Evolutionary conservation across 129 eudicot species (phyloP).

Genomic region (Flaveria trinervia): DNA sequence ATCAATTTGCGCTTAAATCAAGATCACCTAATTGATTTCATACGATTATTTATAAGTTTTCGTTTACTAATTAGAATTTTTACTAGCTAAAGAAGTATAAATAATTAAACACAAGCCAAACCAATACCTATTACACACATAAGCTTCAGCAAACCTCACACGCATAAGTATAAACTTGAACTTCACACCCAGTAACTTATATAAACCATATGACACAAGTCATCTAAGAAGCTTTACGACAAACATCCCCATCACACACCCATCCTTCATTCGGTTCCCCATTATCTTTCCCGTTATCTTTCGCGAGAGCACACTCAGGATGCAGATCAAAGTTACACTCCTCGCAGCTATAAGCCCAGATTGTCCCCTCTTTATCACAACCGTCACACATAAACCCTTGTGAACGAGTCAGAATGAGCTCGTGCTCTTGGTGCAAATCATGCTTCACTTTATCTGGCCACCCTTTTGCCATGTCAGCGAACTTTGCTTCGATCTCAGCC

Average conservation of each 20-base stretch:
- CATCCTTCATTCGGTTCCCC: constrained; percentile 50
- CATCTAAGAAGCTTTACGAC: constrained; percentile 42
- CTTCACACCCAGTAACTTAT: not conserved
- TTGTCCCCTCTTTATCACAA: constrained; percentile 56
- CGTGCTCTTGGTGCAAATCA: constrained; percentile 60
- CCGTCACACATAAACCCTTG: constrained; percentile 52
- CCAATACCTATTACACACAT: not conserved
- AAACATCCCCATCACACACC: constrained; percentile 80
- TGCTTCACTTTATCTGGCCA: constrained; percentile 73
- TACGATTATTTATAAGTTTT: too few species aligned
- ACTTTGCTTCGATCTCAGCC: constrained; percentile 60
- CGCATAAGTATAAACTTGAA: not conserved
- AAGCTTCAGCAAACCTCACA: constrained; percentile 5
- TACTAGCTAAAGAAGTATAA: not conserved
- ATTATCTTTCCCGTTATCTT: constrained; percentile 33
- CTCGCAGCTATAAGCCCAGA: constrained; percentile 62
- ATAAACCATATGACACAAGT: not conserved
- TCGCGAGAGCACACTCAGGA: constrained; percentile 65
- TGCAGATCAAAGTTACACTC: constrained; percentile 80
- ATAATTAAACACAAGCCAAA: not conserved
- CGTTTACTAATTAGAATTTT: too few species aligned
- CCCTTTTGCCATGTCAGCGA: constrained; percentile 70
- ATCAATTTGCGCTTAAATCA: too few species aligned
- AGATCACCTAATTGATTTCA: too few species aligned
- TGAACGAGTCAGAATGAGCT: constrained; percentile 61